Evolutionary conservation across 192 early-diverging fungal genomes (phyloP), one percentile per base, ranked within the genome.

Genomic region (Piromyces finnis): DNA sequence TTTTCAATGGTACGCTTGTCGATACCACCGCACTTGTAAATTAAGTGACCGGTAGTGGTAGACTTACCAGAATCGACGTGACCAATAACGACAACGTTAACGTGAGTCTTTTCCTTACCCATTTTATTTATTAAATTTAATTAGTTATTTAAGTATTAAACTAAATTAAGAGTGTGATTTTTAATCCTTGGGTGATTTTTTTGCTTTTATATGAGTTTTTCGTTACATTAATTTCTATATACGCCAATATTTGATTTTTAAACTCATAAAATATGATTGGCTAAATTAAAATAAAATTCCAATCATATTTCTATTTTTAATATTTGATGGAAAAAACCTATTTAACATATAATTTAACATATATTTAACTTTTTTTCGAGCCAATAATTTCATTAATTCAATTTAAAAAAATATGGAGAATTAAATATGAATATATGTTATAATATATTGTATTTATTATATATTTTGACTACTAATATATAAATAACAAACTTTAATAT

Each of bases 21-120:
- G 51, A 68, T 68, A 68, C 51, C 51, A 68, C 51, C 51, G 51
- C 51, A 68, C 51, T 68, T 68, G 51, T 68, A 68, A 68, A 80
- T 68, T 68, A 68, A 68, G 51, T 68, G 51, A 68, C 51, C 51
- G 51, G 51, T 68, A 68, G 51, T 68, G 51, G 51, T 68, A 68
- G 26, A 37, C 36, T 37, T 37, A 37, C 97, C 96, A 87, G 96
- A 98, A 92, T 97, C 97, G 93, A 98, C 97, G 95, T 98, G 96
- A 85, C 96, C 96, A 88, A 96, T 95, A 89, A 98, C 94, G 88
- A 94, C 94, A 90, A 95, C 91, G 91, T 93, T 93, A 87, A 95
- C 89, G 91, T 96, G 95, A 87, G 84, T 86, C 90, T 96, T 96
- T 85, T 95, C 94, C 88, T 95, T 95, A 84, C 91, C 90, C 91